These are phyloP conservation scores for Fusarium sp. DNA, from an alignment of 2,329 filamentous ascomycete genomes.

Conservation along the genomic window DNA sequence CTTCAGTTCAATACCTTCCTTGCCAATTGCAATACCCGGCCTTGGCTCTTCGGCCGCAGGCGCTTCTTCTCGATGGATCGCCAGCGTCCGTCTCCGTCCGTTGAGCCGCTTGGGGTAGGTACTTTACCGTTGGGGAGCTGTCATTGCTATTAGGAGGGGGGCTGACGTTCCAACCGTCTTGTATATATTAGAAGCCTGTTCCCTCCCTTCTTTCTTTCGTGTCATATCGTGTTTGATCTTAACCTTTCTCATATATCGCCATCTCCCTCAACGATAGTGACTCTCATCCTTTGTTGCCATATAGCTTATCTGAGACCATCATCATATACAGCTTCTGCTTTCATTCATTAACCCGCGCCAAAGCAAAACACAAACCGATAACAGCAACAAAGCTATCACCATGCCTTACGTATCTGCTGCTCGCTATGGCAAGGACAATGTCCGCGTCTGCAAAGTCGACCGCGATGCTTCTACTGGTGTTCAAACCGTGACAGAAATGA, in stretches of 20 bases:
- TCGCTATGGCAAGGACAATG: constrained; percentile 95
- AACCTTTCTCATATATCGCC: background rate
- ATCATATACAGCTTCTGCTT: constrained; percentile 9
- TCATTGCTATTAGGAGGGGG: constrained; percentile 23
- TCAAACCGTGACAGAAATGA: constrained; percentile 94
- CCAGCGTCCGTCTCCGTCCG: constrained; percentile 42
- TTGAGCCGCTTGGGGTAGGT: constrained; percentile 25
- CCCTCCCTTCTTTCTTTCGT: constrained; percentile 8
- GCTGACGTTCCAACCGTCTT: constrained; percentile 33
- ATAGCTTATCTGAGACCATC: constrained; percentile 12
- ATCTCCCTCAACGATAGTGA: background rate
- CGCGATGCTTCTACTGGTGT: constrained; percentile 78
- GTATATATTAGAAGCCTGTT: constrained; percentile 37
- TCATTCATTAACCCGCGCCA: background rate
- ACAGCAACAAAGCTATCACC: constrained; percentile 21
- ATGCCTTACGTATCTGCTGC: constrained; percentile 72
- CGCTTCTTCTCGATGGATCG: constrained; percentile 40
- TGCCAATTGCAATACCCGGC: constrained; percentile 18
- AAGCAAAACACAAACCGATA: constrained; percentile 1
- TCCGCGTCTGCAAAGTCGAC: constrained; percentile 96
- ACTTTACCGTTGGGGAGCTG: constrained; percentile 10
- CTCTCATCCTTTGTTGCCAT: constrained; percentile 5
- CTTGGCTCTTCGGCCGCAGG: constrained; percentile 35
- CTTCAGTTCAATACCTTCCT: constrained; percentile 29
- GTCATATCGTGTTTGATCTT: background rate